Evolutionary conservation across 2,329 filamentous ascomycete genomes (phyloP).

Genomic region (Herpotrichia juniperi): DNA sequence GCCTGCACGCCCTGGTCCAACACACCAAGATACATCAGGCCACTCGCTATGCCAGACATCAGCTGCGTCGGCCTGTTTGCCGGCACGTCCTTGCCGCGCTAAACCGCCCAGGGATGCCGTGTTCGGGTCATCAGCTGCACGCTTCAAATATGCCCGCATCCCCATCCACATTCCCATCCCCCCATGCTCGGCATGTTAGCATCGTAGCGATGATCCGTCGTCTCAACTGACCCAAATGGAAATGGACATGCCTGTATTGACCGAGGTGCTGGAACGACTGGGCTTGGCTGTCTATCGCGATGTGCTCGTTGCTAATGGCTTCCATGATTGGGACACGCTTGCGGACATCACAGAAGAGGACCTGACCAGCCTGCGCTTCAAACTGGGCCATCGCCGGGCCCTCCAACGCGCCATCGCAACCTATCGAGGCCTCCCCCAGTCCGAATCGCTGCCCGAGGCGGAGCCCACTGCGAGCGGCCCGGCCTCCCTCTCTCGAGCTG

Average conservation of each 20-base stretch:
- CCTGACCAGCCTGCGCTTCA: conserved; percentile 43
- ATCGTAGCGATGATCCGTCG: not conserved
- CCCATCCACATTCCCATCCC: conserved; percentile 15
- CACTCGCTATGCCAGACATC: conserved; percentile 3
- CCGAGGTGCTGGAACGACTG: conserved; percentile 37
- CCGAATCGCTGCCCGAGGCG: conserved; percentile 28
- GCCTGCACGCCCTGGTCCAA: conserved; percentile 3
- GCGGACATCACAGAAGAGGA: conserved; percentile 50
- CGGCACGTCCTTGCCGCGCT: not conserved
- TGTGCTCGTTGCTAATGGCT: conserved; percentile 42
- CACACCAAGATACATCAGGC: conserved; percentile 4
- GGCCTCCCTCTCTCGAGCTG: conserved; percentile 33
- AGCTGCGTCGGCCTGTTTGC: not conserved
- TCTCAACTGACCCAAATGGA: not conserved
- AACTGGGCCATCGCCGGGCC: conserved; percentile 46
- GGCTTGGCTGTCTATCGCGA: conserved; percentile 36
- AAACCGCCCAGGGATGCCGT: not conserved
- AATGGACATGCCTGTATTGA: conserved; percentile 20
- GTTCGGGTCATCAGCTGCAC: conserved; percentile 8
- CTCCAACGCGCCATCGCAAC: conserved; percentile 49
- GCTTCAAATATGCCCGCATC: conserved; percentile 25
- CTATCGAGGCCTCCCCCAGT: conserved; percentile 37
- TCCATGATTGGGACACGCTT: conserved; percentile 45
- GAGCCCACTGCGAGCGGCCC: conserved; percentile 24
- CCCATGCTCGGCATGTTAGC: conserved; percentile 10